These are phyloP conservation scores for Hypholoma sublateritium DNA, from an alignment of 768 basidiomycete species.

Conservation along the genomic window DNA sequence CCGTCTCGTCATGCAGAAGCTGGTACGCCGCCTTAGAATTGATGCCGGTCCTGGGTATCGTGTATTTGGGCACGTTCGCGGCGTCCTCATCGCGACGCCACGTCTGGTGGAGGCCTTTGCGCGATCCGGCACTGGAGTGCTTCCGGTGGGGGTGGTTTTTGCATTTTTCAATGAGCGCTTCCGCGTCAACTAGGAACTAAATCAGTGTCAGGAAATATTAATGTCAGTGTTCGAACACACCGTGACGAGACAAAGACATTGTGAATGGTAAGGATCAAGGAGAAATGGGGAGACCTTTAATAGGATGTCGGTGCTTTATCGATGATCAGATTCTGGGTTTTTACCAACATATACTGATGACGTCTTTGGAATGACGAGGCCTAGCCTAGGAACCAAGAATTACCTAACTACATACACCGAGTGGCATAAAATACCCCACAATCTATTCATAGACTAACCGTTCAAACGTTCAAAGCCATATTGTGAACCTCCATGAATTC, in stretches of 20 bases:
- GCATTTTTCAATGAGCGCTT: constrained; percentile 43
- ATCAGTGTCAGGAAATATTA: neutral
- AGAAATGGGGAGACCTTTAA: neutral
- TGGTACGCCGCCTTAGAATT: constrained; percentile 46
- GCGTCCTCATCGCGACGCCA: constrained; percentile 43
- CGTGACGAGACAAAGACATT: constrained; percentile 9
- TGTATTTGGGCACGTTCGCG: constrained; percentile 42
- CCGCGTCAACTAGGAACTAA: constrained; percentile 41
- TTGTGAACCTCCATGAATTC: too few species aligned
- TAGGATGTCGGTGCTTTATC: too few species aligned
- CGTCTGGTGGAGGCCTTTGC: constrained; percentile 28
- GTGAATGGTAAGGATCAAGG: neutral
- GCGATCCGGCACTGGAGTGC: constrained; percentile 26
- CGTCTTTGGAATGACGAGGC: too few species aligned
- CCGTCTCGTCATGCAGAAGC: constrained; percentile 54
- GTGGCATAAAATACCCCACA: too few species aligned
- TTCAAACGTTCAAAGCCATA: neutral
- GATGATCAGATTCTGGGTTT: too few species aligned
- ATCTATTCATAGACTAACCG: neutral
- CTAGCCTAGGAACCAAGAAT: neutral
- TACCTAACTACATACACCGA: neutral
- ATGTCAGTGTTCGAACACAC: neutral
- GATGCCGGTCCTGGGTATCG: constrained; percentile 42
- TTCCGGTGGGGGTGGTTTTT: constrained; percentile 40
- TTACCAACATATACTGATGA: neutral